Evolutionary conservation across 148 eudicot species (phyloP).

Genomic region (Nyssa sinensis): DNA sequence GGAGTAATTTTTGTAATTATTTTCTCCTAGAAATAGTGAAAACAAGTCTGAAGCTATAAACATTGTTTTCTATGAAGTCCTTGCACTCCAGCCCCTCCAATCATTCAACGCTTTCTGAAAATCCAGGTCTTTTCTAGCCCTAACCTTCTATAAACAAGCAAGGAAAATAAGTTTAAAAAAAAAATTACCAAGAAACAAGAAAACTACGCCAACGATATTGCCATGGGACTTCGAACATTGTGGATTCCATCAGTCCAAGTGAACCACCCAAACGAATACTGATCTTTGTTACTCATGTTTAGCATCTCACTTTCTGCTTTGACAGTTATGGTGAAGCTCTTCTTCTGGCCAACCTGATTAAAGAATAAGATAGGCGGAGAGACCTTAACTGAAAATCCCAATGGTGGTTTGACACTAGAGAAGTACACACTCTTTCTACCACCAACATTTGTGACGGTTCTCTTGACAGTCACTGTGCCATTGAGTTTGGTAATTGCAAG

Average conservation of each 20-base stretch:
- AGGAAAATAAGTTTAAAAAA: not conserved
- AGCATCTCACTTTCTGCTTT: slow-evolving; percentile 21
- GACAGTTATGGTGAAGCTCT: slow-evolving; percentile 56
- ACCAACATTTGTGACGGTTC: slow-evolving; percentile 67
- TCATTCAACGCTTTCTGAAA: no score
- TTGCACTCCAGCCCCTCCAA: no score
- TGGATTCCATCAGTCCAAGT: slow-evolving; percentile 71
- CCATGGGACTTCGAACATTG: slow-evolving; percentile 68
- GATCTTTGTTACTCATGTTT: not conserved
- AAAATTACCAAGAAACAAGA: not conserved
- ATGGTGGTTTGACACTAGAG: slow-evolving; percentile 48
- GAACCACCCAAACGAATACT: slow-evolving; percentile 62
- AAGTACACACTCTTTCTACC: slow-evolving; percentile 43
- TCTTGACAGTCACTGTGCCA: slow-evolving; percentile 3
- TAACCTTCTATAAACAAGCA: not conserved
- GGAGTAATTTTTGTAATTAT: no score
- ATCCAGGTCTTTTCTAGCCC: not conserved
- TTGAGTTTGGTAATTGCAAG: slow-evolving; percentile 13
- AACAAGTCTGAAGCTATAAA: no score
- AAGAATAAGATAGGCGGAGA: slow-evolving; percentile 49
- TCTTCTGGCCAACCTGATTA: slow-evolving; percentile 49
- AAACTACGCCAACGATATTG: slow-evolving; percentile 46
- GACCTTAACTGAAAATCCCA: slow-evolving; percentile 52
- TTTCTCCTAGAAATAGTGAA: no score
- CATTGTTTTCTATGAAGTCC: no score